Evolutionary conservation across 2,329 filamentous ascomycete species (phyloP).

Genomic region (Pleurostoma richardsiae): DNA sequence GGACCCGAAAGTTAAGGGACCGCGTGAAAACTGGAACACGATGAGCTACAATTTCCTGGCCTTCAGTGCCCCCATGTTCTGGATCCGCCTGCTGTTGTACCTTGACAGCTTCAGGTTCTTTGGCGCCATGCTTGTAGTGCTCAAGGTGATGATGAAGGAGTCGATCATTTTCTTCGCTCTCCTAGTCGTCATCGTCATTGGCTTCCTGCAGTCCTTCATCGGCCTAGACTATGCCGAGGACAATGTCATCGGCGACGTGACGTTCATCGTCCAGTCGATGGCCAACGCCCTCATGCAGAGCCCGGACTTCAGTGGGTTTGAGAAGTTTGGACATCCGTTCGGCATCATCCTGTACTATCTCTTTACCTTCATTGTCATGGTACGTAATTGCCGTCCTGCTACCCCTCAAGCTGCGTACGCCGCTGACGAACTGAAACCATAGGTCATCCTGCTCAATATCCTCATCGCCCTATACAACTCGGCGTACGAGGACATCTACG

Average conservation of each 20-base stretch:
- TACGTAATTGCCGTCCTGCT: slow-evolving; percentile 28
- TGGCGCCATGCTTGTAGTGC: slow-evolving; percentile 93
- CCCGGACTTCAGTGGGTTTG: slow-evolving; percentile 85
- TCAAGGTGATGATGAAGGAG: slow-evolving; percentile 93
- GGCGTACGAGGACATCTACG: slow-evolving; percentile 91
- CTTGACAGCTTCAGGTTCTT: slow-evolving; percentile 94
- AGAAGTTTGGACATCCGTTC: slow-evolving; percentile 87
- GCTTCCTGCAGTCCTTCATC: slow-evolving; percentile 90
- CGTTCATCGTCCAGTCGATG: slow-evolving; percentile 77
- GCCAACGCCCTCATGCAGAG: slow-evolving; percentile 86
- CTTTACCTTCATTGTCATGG: slow-evolving; percentile 97
- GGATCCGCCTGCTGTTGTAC: slow-evolving; percentile 87
- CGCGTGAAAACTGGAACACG: slow-evolving; percentile 63
- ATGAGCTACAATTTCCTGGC: slow-evolving; percentile 93
- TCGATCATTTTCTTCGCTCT: slow-evolving; percentile 95
- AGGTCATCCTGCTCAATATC: slow-evolving; percentile 81
- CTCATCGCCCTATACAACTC: slow-evolving; percentile 96
- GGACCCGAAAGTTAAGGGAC: slow-evolving; percentile 25
- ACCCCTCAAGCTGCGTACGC: background rate
- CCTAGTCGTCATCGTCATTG: slow-evolving; percentile 74
- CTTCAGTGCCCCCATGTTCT: slow-evolving; percentile 94
- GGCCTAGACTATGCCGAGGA: slow-evolving; percentile 82
- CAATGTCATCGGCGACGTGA: slow-evolving; percentile 60
- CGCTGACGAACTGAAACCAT: slow-evolving; percentile 1
- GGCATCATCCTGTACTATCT: slow-evolving; percentile 95